Conservation (phyloP, 2,329 filamentous ascomycete genomes). For the Calonectria hongkongensis region DNA sequence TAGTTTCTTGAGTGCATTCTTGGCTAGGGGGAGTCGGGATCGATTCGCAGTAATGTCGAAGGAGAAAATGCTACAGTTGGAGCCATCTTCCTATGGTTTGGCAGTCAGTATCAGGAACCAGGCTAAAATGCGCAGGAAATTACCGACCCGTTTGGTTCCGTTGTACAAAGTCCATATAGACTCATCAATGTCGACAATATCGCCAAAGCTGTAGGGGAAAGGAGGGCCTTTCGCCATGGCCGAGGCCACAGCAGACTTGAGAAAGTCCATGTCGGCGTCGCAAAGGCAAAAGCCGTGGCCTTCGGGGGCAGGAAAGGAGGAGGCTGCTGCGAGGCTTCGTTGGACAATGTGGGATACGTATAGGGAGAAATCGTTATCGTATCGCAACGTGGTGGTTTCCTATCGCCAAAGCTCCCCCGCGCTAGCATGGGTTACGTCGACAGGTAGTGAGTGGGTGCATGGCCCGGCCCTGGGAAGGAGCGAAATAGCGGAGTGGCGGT, state of each 20-base stretch:
- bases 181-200: conserved; percentile 92
- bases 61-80: conserved; percentile 96
- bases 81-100: conserved; percentile 85
- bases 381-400: conserved; percentile 54
- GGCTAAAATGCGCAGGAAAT: neutral
- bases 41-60: conserved; percentile 92
- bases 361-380: conserved; percentile 36
- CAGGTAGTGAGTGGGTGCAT: neutral
- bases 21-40: conserved; percentile 88
- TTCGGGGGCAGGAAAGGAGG: neutral
- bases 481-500: conserved; percentile 8
- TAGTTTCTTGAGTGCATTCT: conserved; percentile 95
- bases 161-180: conserved; percentile 98
- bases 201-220: conserved; percentile 94
- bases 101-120: neutral
- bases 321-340: neutral
- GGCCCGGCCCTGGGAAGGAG: neutral
- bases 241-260: conserved; percentile 97
- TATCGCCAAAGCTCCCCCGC: conserved; percentile 51
- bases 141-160: conserved; percentile 87
- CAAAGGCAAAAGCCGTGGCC: neutral
- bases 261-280: conserved; percentile 85
- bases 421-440: conserved; percentile 47
- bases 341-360: conserved; percentile 24
- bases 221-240: conserved; percentile 96